Evolutionary conservation across 2,329 filamentous ascomycete genomes (phyloP), one percentile per base, ranked within the genome.

Genomic region (Aspergillus carbonarius): DNA sequence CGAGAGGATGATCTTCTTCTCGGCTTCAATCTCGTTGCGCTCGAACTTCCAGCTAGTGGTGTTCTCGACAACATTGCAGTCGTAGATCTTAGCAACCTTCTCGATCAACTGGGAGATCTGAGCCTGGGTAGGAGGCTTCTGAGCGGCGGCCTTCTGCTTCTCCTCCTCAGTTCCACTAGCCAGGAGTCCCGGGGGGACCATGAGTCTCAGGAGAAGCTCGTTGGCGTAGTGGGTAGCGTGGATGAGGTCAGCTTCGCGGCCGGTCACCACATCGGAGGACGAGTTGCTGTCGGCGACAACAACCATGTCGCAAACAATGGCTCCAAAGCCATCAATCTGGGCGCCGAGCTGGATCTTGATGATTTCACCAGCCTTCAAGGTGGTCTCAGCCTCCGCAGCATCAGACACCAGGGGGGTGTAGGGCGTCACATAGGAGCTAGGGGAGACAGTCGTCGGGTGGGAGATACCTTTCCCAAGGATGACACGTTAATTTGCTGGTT

Each of bases 281-380:
- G 51, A 54, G 25, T 34, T 54, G 39, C 37, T 44, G 51, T 54
- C 83, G 61, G 83, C 82, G 53, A 96, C 88, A 59, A 97, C 77
- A 67, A 98, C 83, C 60, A 92, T 96, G 79, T 97, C 90, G 80
- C 95, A 97, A 69, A 97, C 91, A 74, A 99, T 97, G 67, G 93
- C 90, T 69, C 92, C 92, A 73, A 98, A 96, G 55, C 95, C 95
- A 80, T 98, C 92, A 64, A 99, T 97, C 81, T 99, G 95, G 54
- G 95, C 95, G 72, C 95, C 95, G n/a, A 99, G 87, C 81, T 99
- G 95, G 76, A 99, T 95, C 86, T 99, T 99, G 80, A 96, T 85
- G 62, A 91, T 81, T 81, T 99, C 95, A 62, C 88, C 90, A 53
- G 88, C 84, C 81, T 96, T 91, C 69, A 99, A 84, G 71, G 88